A percentile compares a stretch with the other conserved stretches of the same genome.
Evolutionary conservation across 2,329 filamentous ascomycete species (phyloP).

Genomic region (Blumeria graminis): DNA sequence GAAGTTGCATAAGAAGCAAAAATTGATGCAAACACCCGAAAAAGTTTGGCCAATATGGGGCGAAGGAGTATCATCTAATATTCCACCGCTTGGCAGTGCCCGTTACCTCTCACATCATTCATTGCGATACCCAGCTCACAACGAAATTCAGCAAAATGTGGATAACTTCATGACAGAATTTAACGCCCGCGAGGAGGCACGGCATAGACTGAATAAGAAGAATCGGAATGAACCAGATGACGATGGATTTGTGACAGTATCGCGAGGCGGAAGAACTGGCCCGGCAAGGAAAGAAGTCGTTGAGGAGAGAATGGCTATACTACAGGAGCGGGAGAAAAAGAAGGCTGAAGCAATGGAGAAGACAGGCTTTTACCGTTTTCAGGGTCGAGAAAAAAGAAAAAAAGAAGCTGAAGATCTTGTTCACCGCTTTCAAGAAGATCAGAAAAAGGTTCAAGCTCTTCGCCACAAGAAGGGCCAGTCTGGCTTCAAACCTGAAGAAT

Average conservation of each 20-base stretch:
- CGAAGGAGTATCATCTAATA: conserved; percentile 29
- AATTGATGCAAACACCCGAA: conserved; percentile 23
- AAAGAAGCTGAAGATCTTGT: not conserved
- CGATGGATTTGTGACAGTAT: conserved; percentile 88
- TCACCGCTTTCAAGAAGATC: conserved; percentile 47
- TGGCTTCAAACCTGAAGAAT: conserved; percentile 27
- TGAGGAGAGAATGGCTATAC: conserved; percentile 30
- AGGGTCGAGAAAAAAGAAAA: conserved; percentile 34
- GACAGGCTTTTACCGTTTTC: conserved; percentile 51
- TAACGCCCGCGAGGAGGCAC: conserved; percentile 42
- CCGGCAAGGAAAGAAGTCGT: conserved; percentile 51
- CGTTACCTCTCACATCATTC: conserved; percentile 39
- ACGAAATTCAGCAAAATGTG: conserved; percentile 43
- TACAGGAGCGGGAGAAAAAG: conserved; percentile 38
- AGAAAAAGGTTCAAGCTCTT: conserved; percentile 45
- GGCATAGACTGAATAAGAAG: conserved; percentile 33
- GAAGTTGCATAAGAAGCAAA: conserved; percentile 31
- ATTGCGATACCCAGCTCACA: conserved; percentile 44
- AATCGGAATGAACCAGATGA: conserved; percentile 65
- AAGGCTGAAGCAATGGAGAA: conserved; percentile 39
- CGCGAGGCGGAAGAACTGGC: conserved; percentile 49
- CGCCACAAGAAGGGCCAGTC: conserved; percentile 33
- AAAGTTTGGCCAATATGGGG: conserved; percentile 39
- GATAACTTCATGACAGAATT: conserved; percentile 77
- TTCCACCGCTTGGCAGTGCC: conserved; percentile 31